Evolutionary conservation across 192 early-diverging fungal species (phyloP).

Genomic region (Coemansia sp.): DNA sequence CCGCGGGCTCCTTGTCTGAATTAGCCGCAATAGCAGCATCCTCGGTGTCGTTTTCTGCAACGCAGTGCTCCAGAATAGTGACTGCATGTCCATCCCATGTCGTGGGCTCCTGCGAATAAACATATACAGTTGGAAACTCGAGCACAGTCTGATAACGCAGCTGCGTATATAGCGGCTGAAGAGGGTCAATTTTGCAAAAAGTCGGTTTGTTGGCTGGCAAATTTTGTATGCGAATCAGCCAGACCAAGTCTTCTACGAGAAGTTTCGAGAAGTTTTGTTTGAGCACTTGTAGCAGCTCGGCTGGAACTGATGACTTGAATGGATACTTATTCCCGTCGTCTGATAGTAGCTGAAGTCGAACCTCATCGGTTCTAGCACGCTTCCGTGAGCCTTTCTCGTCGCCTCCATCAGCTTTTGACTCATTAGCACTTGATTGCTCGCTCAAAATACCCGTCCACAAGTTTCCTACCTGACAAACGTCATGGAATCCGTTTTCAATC

Average conservation of each 20-base stretch:
- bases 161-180: constrained; percentile 43
- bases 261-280: constrained; percentile 2
- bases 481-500: constrained; percentile 37
- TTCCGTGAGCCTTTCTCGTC: constrained; percentile 8
- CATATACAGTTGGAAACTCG: constrained; percentile 54
- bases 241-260: constrained; percentile 5
- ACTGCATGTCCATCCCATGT: constrained; percentile 10
- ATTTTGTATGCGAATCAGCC: constrained; percentile 26
- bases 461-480: constrained; percentile 27
- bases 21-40: not conserved
- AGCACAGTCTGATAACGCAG: constrained; percentile 52
- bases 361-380: constrained; percentile 8
- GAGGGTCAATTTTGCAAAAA: constrained; percentile 36
- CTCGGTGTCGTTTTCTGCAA: not conserved
- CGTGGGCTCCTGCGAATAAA: constrained; percentile 19
- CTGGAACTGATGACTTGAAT: constrained; percentile 23
- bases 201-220: constrained; percentile 51
- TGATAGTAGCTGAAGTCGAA: constrained; percentile 34
- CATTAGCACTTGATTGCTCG: not conserved
- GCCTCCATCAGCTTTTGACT: no score
- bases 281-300: constrained; percentile 2
- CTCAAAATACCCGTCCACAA: constrained; percentile 25
- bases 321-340: constrained; percentile 46
- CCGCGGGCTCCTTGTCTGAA: not conserved
- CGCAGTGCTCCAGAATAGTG: constrained; percentile 10